A percentile compares a stretch with the other conserved stretches of the same genome.
These are phyloP conservation scores for Pythium folliculosum DNA, from an alignment of 352 stramenopile species.

Conservation along the genomic window DNA sequence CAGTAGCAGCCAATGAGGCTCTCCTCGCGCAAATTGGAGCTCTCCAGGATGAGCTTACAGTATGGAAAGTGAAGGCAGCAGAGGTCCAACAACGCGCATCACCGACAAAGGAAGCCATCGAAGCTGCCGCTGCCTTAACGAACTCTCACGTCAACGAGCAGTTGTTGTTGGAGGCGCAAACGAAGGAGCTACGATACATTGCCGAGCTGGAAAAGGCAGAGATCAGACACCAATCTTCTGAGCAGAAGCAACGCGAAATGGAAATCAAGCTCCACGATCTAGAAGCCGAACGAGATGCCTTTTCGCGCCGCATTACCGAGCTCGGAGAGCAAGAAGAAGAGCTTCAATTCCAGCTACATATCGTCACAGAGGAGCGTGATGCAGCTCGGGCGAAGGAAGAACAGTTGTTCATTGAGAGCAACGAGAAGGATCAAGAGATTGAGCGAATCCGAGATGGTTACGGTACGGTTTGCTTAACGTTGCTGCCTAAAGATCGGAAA, in stretches of 20 bases:
- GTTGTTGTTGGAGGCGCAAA: constrained; percentile 68
- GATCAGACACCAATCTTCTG: constrained; percentile 47
- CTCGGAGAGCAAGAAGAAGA: constrained; percentile 80
- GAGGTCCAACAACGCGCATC: constrained; percentile 24
- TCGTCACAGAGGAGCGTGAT: constrained; percentile 84
- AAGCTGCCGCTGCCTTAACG: constrained; percentile 2
- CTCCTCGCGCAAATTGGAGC: constrained; percentile 41
- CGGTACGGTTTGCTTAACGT: too few species aligned
- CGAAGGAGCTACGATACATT: constrained; percentile 65
- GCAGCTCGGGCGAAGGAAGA: constrained; percentile 83
- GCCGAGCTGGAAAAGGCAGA: constrained; percentile 79
- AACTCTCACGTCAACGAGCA: constrained; percentile 46
- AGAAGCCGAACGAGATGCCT: constrained; percentile 38
- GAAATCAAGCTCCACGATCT: constrained; percentile 33
- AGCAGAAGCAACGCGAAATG: constrained; percentile 44
- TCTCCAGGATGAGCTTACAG: constrained; percentile 42
- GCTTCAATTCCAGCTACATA: constrained; percentile 75
- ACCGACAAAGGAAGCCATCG: constrained; percentile 13
- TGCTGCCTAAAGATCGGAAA: too few species aligned
- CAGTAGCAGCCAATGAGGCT: constrained; percentile 32
- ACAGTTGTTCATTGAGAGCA: constrained; percentile 78
- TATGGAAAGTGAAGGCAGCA: constrained; percentile 41
- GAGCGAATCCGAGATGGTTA: constrained; percentile 87
- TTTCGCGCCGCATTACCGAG: constrained; percentile 49
- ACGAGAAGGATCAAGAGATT: constrained; percentile 89